Evolutionary conservation across 306 rosid species (phyloP).

Genomic region (Rosa multiflora): DNA sequence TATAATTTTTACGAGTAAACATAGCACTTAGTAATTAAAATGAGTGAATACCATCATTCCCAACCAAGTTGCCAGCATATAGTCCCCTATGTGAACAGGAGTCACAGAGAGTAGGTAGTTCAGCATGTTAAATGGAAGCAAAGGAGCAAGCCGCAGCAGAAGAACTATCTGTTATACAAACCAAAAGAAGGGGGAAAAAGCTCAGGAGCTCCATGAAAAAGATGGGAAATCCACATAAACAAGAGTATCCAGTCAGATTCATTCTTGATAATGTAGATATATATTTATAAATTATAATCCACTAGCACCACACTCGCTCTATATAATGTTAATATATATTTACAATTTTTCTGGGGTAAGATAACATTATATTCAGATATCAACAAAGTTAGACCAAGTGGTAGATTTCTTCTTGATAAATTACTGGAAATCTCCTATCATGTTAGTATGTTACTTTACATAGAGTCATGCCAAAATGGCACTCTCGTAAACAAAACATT

Average conservation of each 20-base stretch:
- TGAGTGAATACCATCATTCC: slow-evolving; percentile 56
- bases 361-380: background rate
- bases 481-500: background rate
- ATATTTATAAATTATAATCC: background rate
- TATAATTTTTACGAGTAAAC: background rate
- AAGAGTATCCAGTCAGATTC: background rate
- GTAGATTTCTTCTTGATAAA: background rate
- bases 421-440: background rate
- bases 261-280: background rate
- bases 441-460: background rate
- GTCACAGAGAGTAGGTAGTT: slow-evolving; percentile 54
- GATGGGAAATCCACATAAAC: background rate
- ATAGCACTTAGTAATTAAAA: background rate
- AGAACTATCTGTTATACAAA: slow-evolving; percentile 43
- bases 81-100: slow-evolving; percentile 47
- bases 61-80: slow-evolving; percentile 57
- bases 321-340: background rate
- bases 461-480: background rate
- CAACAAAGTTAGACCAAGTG: background rate
- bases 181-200: background rate
- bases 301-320: background rate
- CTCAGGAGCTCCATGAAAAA: slow-evolving; percentile 2
- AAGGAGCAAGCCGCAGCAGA: slow-evolving; percentile 52
- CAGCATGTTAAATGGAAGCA: slow-evolving; percentile 58
- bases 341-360: background rate